phyloP scores from a whole-genome alignment of 192 early-diverging fungal genomes.

The Gamsiella multidivaricata region DNA sequence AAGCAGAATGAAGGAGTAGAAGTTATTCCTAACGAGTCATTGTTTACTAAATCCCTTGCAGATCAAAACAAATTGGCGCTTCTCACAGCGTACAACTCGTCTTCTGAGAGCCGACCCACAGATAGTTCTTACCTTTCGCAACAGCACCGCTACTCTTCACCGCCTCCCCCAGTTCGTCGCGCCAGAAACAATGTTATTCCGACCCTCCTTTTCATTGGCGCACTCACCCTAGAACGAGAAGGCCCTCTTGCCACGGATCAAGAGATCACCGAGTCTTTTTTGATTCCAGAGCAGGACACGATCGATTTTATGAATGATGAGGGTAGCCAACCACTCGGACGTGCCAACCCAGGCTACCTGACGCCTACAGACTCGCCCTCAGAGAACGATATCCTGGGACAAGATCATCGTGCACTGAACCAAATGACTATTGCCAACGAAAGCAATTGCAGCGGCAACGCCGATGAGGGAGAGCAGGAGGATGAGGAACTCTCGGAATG shows the following conservation, averaged over 20 bases:
- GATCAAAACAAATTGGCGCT: conserved; percentile 51
- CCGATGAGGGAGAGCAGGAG: not conserved
- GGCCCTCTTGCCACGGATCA: not conserved
- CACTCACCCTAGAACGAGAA: conserved; percentile 24
- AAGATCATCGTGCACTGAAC: not conserved
- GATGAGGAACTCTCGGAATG: conserved; percentile 26
- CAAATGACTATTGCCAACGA: not conserved
- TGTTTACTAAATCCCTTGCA: not conserved
- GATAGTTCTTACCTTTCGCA: conserved; percentile 1
- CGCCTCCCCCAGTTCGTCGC: conserved; percentile 26
- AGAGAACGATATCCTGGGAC: not conserved
- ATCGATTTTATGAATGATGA: conserved; percentile 53
- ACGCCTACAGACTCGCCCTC: conserved; percentile 28
- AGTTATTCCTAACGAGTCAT: not conserved
- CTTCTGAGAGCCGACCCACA: not conserved
- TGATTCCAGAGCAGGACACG: conserved; percentile 15
- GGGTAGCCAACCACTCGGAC: not conserved
- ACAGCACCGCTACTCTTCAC: conserved; percentile 17
- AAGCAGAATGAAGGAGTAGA: not conserved
- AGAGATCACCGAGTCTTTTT: not conserved
- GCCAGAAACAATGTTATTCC: conserved; percentile 48
- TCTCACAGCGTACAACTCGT: conserved; percentile 18
- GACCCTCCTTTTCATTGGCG: conserved; percentile 31
- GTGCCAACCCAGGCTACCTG: not conserved
- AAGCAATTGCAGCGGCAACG: conserved; percentile 43